Evolutionary conservation across 352 stramenopile species (phyloP), one percentile per base, ranked within the genome.

Genomic region (Phytophthora chlamydospora): DNA sequence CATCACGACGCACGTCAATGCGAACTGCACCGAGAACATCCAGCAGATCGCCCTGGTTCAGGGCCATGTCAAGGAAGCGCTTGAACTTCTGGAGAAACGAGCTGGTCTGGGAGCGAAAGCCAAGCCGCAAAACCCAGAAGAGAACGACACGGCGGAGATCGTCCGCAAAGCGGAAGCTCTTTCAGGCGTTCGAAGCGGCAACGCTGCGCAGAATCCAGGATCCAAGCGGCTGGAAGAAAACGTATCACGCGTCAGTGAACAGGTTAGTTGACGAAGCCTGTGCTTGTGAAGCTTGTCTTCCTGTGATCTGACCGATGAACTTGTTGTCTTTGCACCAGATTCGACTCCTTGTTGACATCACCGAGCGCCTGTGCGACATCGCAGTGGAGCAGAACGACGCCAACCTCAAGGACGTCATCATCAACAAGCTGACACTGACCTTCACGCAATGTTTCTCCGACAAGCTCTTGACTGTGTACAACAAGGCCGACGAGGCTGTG

Each of bases 371-470:
- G 44, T 91, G 80, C 42, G 85, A 92, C 48, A 63, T 92, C 41
- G 81, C 83, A 7, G 73, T 91, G 33, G 85, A 91, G 62, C 79
- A 94, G 45, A 83, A 86, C 50, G 81, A 93, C 27, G 60, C 87
- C 44, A 87, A 79, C 44, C 44, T 92, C 4, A 92, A 94, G 62
- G 77, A 91, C 43, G 72, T 89, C 3, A 72, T 92, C 33, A 54
- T 90, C 29, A 77, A 80, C 54, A 83, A 86, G 55, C 62, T 90
- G 19, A 82, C 73, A 8, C 70, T 83, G 39, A 62, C 87, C 10
- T 91, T 92, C 62, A 88, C 83, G 14, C 77, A 90, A 27, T 94
- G 83, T 58, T 94, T 93, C 62, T 85, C 80, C 8, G 78, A 91
- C 32, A 88, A 86, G 44, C 49, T 90, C 13, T 66, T 74, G 29